Evolutionary conservation across 495 filamentous ascomycete species (phyloP), one percentile per base, ranked within the genome.

Genomic region (Aspergillus haitiensis): DNA sequence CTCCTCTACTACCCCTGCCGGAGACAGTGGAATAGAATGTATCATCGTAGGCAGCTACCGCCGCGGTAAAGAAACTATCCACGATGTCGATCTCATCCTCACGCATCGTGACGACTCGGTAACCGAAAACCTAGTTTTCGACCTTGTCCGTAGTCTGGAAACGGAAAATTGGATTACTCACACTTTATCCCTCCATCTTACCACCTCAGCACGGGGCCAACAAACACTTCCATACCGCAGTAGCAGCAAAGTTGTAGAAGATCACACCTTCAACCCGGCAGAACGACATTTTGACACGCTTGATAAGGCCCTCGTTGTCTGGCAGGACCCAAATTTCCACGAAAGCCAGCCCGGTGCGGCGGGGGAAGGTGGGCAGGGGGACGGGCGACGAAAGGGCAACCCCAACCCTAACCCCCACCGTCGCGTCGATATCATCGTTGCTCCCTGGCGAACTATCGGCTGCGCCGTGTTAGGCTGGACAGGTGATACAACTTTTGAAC

Each of bases 351-450:
- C n/a, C 39, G 56, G 56, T 9, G 16, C 40, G 12, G 46, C 31
- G 7, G 33, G 55, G 5, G 9, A 34, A 18, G 16, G 58, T 9
- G 50, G 61, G 6, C 45, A 56, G 18, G 36, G 27, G 10, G 48
- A 55, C 9, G 27, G 31, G 3, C 60, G 63, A 54, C 59, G 44
- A 11, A 75, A 52, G 55, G 83, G 82, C 56, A 92, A 93, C 57
- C 82, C 86, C 0, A 92, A 93, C 57, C 82, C 86, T 0, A 92
- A 93, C 65, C 79, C 79, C 6, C 93, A 97, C 66, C 83, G 92
- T 16, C 80, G 93, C 15, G 92, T 99, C 7, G 93, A 98, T 67
- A 96, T 99, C 60, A 96, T 99, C 67, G 81, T 98, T 58, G 85
- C 85, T 15, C 93, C 92, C 1, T 95, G 93, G 88, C 86, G 84